phyloP scores from a whole-genome alignment of 2,329 filamentous ascomycete species.

The Stromatinia cepivora region DNA sequence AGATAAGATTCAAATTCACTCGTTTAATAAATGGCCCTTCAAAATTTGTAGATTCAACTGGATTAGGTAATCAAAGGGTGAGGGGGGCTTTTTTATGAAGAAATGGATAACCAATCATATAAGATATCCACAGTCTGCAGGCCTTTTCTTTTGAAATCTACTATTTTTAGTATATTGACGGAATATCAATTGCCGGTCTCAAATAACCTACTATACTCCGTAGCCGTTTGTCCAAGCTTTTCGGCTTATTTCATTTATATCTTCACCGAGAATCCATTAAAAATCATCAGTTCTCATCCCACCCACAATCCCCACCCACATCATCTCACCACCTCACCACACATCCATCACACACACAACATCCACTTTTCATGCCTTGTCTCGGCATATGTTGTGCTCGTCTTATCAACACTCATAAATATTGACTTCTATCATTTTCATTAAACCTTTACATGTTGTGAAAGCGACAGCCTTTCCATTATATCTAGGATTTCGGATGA shows the following conservation, averaged over 20 bases:
- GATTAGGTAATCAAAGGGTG: too few species aligned
- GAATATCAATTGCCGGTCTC: too few species aligned
- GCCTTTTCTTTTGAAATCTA: too few species aligned
- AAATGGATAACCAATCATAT: background rate
- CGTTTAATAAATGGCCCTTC: too few species aligned
- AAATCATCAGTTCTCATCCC: background rate
- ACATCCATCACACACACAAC: background rate
- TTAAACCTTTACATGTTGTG: background rate
- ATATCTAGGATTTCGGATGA: too few species aligned
- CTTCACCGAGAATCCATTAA: background rate
- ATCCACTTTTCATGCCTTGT: background rate
- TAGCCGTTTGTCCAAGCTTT: background rate
- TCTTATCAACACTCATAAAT: background rate
- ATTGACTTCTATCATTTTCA: too few species aligned
- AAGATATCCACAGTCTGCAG: too few species aligned
- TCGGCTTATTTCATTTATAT: slow-evolving; percentile 1
- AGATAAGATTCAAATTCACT: background rate
- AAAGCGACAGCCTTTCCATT: background rate
- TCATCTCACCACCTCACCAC: background rate
- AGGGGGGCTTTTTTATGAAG: background rate
- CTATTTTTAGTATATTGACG: too few species aligned
- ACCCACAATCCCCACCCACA: background rate
- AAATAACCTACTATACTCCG: background rate
- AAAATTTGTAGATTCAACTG: background rate
- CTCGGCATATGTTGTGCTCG: background rate